Evolutionary conservation across 768 basidiomycete species (phyloP).

Genomic region (Amanita exitialis): DNA sequence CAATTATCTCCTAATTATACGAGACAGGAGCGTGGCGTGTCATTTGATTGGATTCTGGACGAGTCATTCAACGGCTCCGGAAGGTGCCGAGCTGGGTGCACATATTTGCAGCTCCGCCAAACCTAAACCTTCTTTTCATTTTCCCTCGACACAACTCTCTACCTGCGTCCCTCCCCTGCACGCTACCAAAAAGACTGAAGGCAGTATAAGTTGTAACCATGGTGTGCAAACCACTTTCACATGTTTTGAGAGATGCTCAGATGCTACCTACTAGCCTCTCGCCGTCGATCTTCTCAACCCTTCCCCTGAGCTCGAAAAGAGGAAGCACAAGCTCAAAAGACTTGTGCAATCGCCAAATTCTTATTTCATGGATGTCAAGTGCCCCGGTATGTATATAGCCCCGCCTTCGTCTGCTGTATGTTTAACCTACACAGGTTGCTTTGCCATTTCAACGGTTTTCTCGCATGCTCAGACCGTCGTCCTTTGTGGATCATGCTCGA

Average conservation of each 20-base stretch:
- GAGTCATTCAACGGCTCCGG: slow-evolving; percentile 4
- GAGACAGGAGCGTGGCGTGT: background rate
- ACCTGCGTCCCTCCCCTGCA: slow-evolving; percentile 17
- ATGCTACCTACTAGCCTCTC: slow-evolving; percentile 56
- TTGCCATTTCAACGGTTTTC: slow-evolving; percentile 95
- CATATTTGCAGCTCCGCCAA: slow-evolving; percentile 21
- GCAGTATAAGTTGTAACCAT: slow-evolving; percentile 20
- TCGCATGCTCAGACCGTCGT: slow-evolving; percentile 99
- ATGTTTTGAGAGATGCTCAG: background rate
- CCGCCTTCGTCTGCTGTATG: slow-evolving; percentile 3
- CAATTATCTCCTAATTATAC: background rate
- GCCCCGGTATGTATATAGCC: slow-evolving; percentile 59
- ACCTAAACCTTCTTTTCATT: slow-evolving; percentile 28
- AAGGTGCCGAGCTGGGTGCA: slow-evolving; percentile 16
- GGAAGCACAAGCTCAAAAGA: slow-evolving; percentile 98
- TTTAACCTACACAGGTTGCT: slow-evolving; percentile 58
- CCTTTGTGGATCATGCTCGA: slow-evolving; percentile 85
- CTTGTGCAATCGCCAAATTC: slow-evolving; percentile 98
- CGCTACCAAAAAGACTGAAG: slow-evolving; percentile 22
- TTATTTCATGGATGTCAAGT: slow-evolving; percentile 99
- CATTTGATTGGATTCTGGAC: too few species aligned
- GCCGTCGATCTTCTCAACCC: slow-evolving; percentile 98
- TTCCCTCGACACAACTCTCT: slow-evolving; percentile 28
- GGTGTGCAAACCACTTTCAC: slow-evolving; percentile 16
- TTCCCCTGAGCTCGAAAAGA: slow-evolving; percentile 74